Conservation (phyloP, 2,329 filamentous ascomycete species). For the Gaeumannomyces tritici region DNA sequence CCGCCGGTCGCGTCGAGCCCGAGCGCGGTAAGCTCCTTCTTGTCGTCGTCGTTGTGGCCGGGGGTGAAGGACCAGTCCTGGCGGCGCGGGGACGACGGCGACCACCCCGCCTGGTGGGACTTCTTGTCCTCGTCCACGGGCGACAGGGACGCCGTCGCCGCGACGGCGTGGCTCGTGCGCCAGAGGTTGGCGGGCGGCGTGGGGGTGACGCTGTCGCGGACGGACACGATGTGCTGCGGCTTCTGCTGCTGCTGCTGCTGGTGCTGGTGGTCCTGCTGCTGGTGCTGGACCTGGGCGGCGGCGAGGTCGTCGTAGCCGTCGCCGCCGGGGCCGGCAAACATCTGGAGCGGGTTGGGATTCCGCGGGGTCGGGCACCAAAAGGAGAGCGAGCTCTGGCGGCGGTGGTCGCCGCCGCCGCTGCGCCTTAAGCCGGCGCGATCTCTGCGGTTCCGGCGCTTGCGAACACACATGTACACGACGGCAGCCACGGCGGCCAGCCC, state of each 20-base stretch:
- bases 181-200: not conserved
- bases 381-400: constrained; percentile 34
- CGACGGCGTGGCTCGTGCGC: too few relatives aligned
- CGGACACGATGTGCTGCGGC: too few relatives aligned
- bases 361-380: constrained; percentile 41
- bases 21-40: not conserved
- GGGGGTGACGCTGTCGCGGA: not conserved
- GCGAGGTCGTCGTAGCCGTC: too few relatives aligned
- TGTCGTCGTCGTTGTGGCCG: too few relatives aligned
- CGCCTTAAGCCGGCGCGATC: constrained; percentile 14
- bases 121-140: too few relatives aligned
- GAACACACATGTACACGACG: constrained; percentile 32
- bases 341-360: constrained; percentile 24
- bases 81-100: too few relatives aligned
- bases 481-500: constrained; percentile 26
- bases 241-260: too few relatives aligned
- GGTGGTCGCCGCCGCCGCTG: constrained; percentile 14
- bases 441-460: constrained; percentile 31
- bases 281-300: constrained; percentile 9
- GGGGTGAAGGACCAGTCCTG: too few relatives aligned
- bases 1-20: too few relatives aligned
- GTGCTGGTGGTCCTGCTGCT: constrained; percentile 3
- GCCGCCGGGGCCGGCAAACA: constrained; percentile 13
- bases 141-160: too few relatives aligned
- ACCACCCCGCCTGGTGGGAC: too few relatives aligned